Conservation (phyloP, 2,329 filamentous ascomycete species). For the Trichoderma gracile region DNA sequence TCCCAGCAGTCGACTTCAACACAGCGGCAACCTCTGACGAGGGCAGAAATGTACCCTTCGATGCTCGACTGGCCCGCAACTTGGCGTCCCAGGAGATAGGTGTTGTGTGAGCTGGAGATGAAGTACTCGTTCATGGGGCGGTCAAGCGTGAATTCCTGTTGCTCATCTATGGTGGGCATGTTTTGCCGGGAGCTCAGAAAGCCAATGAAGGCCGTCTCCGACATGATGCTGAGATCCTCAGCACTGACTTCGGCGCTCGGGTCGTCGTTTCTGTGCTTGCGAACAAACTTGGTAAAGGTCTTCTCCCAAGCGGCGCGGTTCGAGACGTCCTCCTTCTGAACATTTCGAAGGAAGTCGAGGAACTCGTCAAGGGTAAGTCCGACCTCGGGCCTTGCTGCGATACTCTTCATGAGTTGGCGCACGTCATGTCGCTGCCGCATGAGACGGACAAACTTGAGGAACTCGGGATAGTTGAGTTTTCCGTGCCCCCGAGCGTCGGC, state of each 20-base stretch:
- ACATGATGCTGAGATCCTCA: conserved; percentile 62
- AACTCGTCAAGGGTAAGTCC: conserved; percentile 76
- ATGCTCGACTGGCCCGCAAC: conserved; percentile 88
- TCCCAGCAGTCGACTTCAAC: conserved; percentile 99
- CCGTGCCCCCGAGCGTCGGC: conserved; percentile 67
- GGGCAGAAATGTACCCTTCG: conserved; percentile 88
- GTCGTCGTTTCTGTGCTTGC: conserved; percentile 56
- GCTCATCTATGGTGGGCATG: conserved; percentile 61
- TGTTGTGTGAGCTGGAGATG: conserved; percentile 98
- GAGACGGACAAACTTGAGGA: conserved; percentile 77
- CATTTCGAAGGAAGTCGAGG: conserved; percentile 68
- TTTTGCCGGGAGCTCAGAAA: conserved; percentile 77
- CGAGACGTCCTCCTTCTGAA: conserved; percentile 73
- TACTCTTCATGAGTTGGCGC: conserved; percentile 66
- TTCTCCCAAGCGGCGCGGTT: conserved; percentile 68
- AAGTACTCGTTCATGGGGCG: conserved; percentile 94
- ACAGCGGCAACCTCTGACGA: conserved; percentile 88
- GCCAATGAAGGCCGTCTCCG: conserved; percentile 72
- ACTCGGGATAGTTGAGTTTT: conserved; percentile 74
- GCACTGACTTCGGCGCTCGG: conserved; percentile 46
- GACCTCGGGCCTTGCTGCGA: conserved; percentile 58
- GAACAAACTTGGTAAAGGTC: conserved; percentile 69
- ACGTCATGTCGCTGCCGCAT: conserved; percentile 86
- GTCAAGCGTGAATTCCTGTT: conserved; percentile 66
- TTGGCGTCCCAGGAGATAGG: conserved; percentile 89